phyloP scores from a whole-genome alignment of 2,329 filamentous ascomycete genomes.

The Zasmidium cellare region DNA sequence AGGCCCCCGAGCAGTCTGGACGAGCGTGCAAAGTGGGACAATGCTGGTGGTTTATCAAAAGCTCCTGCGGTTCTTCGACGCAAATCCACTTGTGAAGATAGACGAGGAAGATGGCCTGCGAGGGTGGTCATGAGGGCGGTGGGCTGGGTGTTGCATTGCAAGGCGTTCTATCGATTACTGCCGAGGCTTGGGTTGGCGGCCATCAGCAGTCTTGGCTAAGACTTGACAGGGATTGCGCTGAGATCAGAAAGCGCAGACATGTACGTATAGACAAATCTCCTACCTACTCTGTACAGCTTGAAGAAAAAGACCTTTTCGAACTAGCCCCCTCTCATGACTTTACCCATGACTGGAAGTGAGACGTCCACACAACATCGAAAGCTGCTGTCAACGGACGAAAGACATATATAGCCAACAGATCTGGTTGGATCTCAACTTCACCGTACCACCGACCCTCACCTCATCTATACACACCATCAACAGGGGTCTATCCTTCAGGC shows the following conservation, averaged over 20 bases:
- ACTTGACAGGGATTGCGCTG: not conserved
- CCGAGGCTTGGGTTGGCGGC: not conserved
- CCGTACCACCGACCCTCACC: no score
- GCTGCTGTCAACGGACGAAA: no score
- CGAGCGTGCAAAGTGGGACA: slow-evolving; percentile 91
- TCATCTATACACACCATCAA: no score
- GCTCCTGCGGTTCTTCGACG: slow-evolving; percentile 74
- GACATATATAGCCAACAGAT: no score
- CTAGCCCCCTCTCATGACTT: not conserved
- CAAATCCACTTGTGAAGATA: slow-evolving; percentile 42
- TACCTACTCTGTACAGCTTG: not conserved
- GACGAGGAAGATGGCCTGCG: slow-evolving; percentile 26
- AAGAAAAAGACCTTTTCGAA: not conserved
- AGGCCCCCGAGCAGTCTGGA: slow-evolving; percentile 91
- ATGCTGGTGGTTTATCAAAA: slow-evolving; percentile 97
- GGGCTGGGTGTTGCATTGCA: not conserved
- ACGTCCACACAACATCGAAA: no score
- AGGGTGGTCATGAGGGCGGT: slow-evolving; percentile 13
- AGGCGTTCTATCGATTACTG: not conserved
- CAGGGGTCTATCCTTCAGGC: no score
- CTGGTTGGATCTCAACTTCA: no score
- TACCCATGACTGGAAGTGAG: no score
- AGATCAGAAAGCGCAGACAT: not conserved
- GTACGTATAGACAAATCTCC: not conserved
- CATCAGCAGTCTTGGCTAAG: not conserved